A percentile compares a stretch with the other conserved stretches of the same genome.
phyloP scores from a whole-genome alignment of 1,139 yeast genomes.

The Geotrichum macrosporum region DNA sequence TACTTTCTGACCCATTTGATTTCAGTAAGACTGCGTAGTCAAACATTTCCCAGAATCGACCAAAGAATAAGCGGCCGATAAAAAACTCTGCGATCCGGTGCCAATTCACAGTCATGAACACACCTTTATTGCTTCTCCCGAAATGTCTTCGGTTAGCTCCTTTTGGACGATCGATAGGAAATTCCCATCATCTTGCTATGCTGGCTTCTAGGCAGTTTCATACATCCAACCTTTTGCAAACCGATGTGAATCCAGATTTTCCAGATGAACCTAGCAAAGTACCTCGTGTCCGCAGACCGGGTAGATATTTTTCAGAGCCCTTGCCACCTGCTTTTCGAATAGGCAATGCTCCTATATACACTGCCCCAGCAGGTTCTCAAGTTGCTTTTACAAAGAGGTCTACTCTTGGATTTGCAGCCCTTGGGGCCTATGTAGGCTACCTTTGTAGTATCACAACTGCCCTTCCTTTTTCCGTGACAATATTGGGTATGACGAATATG shows the following conservation, averaged over 20 bases:
- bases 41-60: too few species aligned
- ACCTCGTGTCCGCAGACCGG: slow-evolving; percentile 35
- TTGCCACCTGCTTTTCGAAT: slow-evolving; percentile 33
- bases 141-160: slow-evolving; percentile 4
- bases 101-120: slow-evolving; percentile 1
- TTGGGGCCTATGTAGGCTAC: slow-evolving; percentile 36
- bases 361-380: slow-evolving; percentile 37
- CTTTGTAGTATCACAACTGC: slow-evolving; percentile 31
- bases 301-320: slow-evolving; percentile 37
- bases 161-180: not conserved
- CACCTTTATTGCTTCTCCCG: slow-evolving; percentile 1
- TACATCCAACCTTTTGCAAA: slow-evolving; percentile 1
- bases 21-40: not conserved
- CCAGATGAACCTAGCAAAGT: slow-evolving; percentile 18
- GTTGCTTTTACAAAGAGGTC: slow-evolving; percentile 40
- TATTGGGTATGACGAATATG: slow-evolving; percentile 20
- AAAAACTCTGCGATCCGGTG: not conserved
- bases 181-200: not conserved
- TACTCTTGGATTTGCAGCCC: slow-evolving; percentile 34
- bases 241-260: slow-evolving; percentile 19
- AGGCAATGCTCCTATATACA: slow-evolving; percentile 36
- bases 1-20: slow-evolving; percentile 10
- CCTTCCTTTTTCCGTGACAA: slow-evolving; percentile 25
- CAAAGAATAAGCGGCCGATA: too few species aligned
- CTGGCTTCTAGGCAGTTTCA: not conserved